Percentiles rank a stretch among this genome's conserved stretches.
phyloP scores from a whole-genome alignment of 352 stramenopile genomes.

The Chrysophaeum taylorii region DNA sequence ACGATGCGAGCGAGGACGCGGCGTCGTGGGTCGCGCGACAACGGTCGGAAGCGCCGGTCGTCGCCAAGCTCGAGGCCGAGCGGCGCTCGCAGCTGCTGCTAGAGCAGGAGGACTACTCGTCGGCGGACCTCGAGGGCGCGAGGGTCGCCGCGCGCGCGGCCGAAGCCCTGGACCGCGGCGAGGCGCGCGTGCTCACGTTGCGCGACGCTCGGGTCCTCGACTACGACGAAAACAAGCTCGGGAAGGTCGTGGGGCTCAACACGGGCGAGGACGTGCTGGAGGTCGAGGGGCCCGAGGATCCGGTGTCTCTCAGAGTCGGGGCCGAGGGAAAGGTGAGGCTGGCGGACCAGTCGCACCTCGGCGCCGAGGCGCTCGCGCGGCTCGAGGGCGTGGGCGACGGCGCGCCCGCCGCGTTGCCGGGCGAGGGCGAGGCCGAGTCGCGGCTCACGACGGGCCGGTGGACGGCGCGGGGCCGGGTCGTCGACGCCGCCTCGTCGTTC shows the following conservation, averaged over 20 bases:
- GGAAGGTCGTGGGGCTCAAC: neutral
- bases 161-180: neutral
- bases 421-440: neutral
- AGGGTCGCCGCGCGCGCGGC: neutral
- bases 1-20: neutral
- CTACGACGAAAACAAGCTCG: neutral
- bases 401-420: too few species aligned
- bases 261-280: neutral
- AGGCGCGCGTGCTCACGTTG: neutral
- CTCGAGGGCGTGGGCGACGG: neutral
- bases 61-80: neutral
- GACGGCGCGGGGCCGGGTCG: too few species aligned
- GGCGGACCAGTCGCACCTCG: neutral
- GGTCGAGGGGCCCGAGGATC: neutral
- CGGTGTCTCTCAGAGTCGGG: neutral
- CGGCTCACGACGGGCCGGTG: neutral
- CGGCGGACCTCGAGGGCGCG: neutral
- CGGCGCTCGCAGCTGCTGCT: neutral
- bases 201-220: neutral
- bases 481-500: neutral
- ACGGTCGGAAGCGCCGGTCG: neutral
- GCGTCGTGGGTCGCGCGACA: neutral
- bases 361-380: neutral
- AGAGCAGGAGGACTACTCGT: neutral
- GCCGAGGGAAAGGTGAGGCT: neutral